Conservation (phyloP, 2,329 filamentous ascomycete genomes). For the Parastagonospora nodorum region DNA sequence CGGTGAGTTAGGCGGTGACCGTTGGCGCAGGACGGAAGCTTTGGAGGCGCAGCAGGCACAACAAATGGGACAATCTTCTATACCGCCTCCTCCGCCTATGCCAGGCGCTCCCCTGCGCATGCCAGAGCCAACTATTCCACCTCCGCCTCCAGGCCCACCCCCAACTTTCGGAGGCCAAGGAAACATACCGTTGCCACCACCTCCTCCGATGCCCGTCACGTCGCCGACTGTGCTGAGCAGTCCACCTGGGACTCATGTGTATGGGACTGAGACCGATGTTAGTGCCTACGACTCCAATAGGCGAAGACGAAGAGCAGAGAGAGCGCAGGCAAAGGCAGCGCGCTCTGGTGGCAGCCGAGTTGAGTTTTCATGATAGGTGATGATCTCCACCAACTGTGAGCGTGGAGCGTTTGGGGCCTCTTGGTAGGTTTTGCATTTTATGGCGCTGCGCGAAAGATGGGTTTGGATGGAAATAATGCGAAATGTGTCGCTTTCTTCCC, state of each 20-base stretch:
- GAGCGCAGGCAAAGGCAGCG: conserved; percentile 46
- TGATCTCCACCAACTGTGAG: conserved; percentile 2
- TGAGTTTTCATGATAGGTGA: conserved; percentile 43
- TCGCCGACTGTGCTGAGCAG: conserved; percentile 43
- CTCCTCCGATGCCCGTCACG: conserved; percentile 41
- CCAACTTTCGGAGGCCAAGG: conserved; percentile 20
- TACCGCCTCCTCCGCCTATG: conserved; percentile 32
- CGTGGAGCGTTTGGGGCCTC: neutral
- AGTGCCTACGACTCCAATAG: conserved; percentile 48
- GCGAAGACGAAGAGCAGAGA: conserved; percentile 45
- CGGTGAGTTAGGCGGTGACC: conserved; percentile 42
- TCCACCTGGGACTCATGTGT: conserved; percentile 40
- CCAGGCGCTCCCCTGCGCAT: conserved; percentile 32
- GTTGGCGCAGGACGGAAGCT: conserved; percentile 47
- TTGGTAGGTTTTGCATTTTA: conserved; percentile 11
- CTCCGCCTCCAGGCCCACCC: conserved; percentile 39
- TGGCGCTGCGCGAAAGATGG: conserved; percentile 5
- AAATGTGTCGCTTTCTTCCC: neutral
- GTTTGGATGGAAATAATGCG: neutral
- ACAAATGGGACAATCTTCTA: conserved; percentile 29
- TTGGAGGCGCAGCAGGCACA: conserved; percentile 43
- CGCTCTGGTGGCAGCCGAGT: conserved; percentile 44
- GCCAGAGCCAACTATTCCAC: conserved; percentile 36
- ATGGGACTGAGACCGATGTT: conserved; percentile 46
- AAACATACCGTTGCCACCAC: conserved; percentile 33